Evolutionary conservation across 306 rosid genomes (phyloP), one percentile per base, ranked within the genome.

Genomic region (Castanea mollissima): DNA sequence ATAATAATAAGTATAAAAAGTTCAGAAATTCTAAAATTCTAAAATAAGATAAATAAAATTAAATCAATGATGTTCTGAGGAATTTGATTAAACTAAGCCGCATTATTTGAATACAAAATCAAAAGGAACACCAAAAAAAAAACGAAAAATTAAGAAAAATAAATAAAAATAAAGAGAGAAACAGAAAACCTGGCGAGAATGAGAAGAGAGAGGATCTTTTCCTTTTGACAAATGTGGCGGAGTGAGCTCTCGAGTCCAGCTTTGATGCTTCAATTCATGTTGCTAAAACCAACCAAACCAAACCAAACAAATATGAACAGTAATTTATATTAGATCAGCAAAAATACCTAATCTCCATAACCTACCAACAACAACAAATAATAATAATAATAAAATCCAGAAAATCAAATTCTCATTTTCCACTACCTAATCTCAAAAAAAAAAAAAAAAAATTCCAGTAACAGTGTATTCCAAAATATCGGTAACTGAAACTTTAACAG

Each of bases 191-290:
- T 95, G 87, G 80, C 86, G 85, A 84, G 92, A 80, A 79, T 85
- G 85, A 84, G 92, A 80, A 79, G 93, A 80, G 64, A 71, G 72
- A 70, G 90, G 93, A 78, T 87, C 84, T 81, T 86, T 91, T 59
- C 87, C 83, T 81, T 86, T 91, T 59, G 88, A 89, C 73, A 86
- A 64, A 83, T 87, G 88, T 21, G 88, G 96, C 7, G 94, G 98
- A 83, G 80, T 80, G 1, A 86, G 80, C 90, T 95, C 99, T 80
- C 59, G 85, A 51, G 90, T 91, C 98, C 96, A 95, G 91, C 97
- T 95, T 86, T 91, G 95, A 67, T 76, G 79, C 76, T 65, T 35
- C 55, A 81, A 74, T 81, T 83, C 93, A 76, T 51, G 88, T 82
- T 74, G 88, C 96, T 91, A 82, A 85, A 67, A 77, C 31, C 31